These are phyloP conservation scores for Coprinellus micaceus DNA, from an alignment of 768 basidiomycete genomes.

Conservation along the genomic window DNA sequence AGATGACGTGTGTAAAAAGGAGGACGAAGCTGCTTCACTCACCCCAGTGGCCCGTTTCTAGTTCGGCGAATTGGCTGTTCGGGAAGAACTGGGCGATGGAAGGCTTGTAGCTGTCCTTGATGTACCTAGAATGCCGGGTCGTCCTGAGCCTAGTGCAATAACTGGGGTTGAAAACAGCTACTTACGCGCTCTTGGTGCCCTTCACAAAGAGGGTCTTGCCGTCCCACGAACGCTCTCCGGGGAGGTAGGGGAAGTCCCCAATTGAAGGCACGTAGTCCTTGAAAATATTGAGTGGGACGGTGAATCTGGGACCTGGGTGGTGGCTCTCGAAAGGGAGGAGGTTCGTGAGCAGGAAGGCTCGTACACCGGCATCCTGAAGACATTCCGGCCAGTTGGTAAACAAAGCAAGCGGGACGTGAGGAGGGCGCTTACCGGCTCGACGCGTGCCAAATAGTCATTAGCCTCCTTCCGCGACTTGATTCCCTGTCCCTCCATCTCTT, in stretches of 20 bases:
- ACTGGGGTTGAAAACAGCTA: slow-evolving; percentile 6
- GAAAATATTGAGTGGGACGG: slow-evolving; percentile 69
- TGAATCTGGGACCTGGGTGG: slow-evolving; percentile 44
- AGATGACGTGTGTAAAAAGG: too few relatives aligned
- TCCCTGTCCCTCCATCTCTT: slow-evolving; percentile 55
- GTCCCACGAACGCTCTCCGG: slow-evolving; percentile 49
- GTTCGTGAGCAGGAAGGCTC: slow-evolving; percentile 88
- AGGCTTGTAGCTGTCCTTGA: slow-evolving; percentile 70
- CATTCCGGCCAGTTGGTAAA: background rate
- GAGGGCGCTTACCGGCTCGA: slow-evolving; percentile 54
- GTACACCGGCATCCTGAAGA: slow-evolving; percentile 64
- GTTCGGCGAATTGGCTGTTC: slow-evolving; percentile 50
- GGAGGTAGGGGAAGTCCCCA: slow-evolving; percentile 73
- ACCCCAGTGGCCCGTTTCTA: slow-evolving; percentile 85
- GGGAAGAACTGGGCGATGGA: slow-evolving; percentile 72
- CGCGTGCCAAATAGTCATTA: slow-evolving; percentile 55
- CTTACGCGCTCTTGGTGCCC: slow-evolving; percentile 68
- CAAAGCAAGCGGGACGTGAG: background rate
- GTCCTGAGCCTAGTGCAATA: background rate
- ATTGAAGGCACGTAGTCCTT: slow-evolving; percentile 54
- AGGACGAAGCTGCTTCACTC: background rate
- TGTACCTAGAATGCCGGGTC: slow-evolving; percentile 44
- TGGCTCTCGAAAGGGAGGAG: slow-evolving; percentile 36
- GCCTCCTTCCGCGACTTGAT: slow-evolving; percentile 67
- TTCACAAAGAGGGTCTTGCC: slow-evolving; percentile 77